Evolutionary conservation across 306 rosid species (phyloP), one percentile per base, ranked within the genome.

Genomic region (Rosa chinensis): DNA sequence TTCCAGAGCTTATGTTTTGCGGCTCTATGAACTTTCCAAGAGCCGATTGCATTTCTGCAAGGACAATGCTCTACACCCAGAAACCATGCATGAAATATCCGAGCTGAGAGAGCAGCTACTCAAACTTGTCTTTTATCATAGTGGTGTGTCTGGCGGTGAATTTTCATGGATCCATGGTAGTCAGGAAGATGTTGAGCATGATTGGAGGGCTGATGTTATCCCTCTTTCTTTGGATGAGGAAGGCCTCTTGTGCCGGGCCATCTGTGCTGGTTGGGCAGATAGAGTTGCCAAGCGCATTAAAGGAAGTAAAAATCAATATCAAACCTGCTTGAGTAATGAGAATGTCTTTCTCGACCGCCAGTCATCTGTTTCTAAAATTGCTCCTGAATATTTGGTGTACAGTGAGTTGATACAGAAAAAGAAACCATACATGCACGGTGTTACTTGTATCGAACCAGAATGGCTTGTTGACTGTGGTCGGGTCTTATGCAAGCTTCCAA

Each of bases 251-350:
- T 78, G 94, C 77, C 93, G 88, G 86, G 93, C 93, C 20, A 87
- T 94, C 72, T 94, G 98, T 86, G 97, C 97, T 83, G 97, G 98
- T 81, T 94, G 98, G 98, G 95, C 94, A 44, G 98, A 94, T 73
- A 88, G 91, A 90, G 91, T 94, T 83, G 97, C 97, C 20, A 94
- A 82, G 82, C 97, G 92, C 44, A 69, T 88, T 80, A 77, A 88
- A 78, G 82, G 77, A 75, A 83, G 81, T 49, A 84, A 77, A 21
- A 85, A 79, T 69, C 83, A 86, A 59, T 94, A 94, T 83, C 94
- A 92, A 77, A 80, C 95, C 25, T 84, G 95, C 84, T 71, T 78
- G 83, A 87, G 84, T 35, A 90, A 94, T 74, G 97, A 89, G 78
- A 84, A 77, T 20, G 90, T 92, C 75, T 91, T 86, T 77, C 89